phyloP scores from a whole-genome alignment of 306 rosid genomes.

The Vigna reflexopilosa region DNA sequence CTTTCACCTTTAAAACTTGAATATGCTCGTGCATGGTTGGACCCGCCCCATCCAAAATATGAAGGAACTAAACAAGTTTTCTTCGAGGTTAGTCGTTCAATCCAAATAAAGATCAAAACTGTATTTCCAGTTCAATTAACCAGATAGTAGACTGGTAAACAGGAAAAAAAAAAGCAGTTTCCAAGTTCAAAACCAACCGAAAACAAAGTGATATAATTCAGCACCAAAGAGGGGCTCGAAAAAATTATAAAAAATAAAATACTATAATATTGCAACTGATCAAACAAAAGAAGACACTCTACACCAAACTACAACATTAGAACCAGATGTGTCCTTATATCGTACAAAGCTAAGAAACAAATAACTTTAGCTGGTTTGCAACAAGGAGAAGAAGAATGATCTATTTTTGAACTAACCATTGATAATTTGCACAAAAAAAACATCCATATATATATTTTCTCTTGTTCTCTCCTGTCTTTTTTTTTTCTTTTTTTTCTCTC shows the following conservation, averaged over 20 bases:
- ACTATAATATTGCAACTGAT: conserved; percentile 5
- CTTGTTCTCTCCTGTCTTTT: conserved; percentile 32
- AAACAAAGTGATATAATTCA: conserved; percentile 38
- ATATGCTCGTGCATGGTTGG: conserved; percentile 59
- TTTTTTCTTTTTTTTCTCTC: not conserved
- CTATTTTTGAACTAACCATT: conserved; percentile 45
- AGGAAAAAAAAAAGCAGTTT: conserved; percentile 52
- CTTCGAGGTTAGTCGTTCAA: conserved; percentile 38
- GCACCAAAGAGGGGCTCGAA: conserved; percentile 3
- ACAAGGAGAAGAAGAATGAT: conserved; percentile 43
- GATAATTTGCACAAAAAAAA: conserved; percentile 46
- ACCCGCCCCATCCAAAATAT: conserved; percentile 45
- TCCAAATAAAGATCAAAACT: conserved; percentile 43
- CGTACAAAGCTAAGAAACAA: conserved; percentile 45
- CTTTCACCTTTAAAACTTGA: conserved; percentile 54
- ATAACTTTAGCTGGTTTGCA: conserved; percentile 43
- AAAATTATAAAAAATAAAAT: not conserved
- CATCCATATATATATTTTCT: conserved; percentile 27
- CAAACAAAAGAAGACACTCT: conserved; percentile 37
- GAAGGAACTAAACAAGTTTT: conserved; percentile 25
- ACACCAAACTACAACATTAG: conserved; percentile 38
- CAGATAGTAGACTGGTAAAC: conserved; percentile 54
- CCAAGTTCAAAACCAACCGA: conserved; percentile 51
- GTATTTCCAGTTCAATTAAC: conserved; percentile 45
- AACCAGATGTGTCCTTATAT: conserved; percentile 40